Conservation (phyloP, 495 filamentous ascomycete species). For the Penicillium herquei region DNA sequence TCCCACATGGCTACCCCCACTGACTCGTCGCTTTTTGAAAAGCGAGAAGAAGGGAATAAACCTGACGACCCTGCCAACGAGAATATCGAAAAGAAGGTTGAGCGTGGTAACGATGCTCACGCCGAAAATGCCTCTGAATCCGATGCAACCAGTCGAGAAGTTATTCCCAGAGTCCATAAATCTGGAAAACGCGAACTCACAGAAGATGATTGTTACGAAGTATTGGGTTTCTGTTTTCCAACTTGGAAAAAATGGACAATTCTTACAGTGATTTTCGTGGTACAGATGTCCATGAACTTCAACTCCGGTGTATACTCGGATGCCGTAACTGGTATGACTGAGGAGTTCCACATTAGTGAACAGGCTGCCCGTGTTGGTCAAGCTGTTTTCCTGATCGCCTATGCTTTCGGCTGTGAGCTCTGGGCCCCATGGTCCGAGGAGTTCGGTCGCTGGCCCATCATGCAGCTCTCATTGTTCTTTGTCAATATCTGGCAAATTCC, state of each 20-base stretch:
- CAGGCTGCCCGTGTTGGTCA: conserved; percentile 66
- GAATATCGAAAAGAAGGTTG: conserved; percentile 3
- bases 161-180: conserved; percentile 13
- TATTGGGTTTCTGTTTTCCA: conserved; percentile 64
- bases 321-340: conserved; percentile 57
- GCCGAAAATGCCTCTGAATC: conserved; percentile 21
- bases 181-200: conserved; percentile 56
- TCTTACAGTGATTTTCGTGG: conserved; percentile 68
- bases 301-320: conserved; percentile 74
- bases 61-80: not conserved
- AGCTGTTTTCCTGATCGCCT: conserved; percentile 68
- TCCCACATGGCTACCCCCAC: conserved; percentile 9
- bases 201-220: conserved; percentile 60
- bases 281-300: conserved; percentile 85
- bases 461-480: conserved; percentile 66
- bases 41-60: conserved; percentile 8
- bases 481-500: conserved; percentile 77
- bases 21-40: conserved; percentile 11
- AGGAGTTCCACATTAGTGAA: conserved; percentile 60
- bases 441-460: conserved; percentile 68
- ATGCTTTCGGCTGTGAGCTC: conserved; percentile 78
- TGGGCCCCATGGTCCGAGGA: conserved; percentile 85
- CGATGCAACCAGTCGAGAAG: conserved; percentile 7
- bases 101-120: conserved; percentile 14
- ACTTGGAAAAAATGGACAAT: conserved; percentile 74